Percentiles rank a stretch among this genome's conserved stretches.
phyloP scores from a whole-genome alignment of 306 rosid genomes.

The Dalbergia oliveri region DNA sequence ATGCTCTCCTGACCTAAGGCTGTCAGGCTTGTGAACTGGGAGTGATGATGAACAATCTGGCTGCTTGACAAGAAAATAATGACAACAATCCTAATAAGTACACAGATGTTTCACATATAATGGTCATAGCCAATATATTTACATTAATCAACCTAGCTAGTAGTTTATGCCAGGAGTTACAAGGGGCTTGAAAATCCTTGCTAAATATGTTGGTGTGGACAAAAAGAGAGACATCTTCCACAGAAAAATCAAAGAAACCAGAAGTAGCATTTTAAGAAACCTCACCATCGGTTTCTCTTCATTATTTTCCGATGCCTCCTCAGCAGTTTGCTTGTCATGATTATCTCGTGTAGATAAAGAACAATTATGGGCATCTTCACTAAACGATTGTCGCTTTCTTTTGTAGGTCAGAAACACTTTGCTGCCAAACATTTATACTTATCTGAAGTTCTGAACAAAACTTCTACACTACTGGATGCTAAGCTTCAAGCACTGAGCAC shows the following conservation, averaged over 20 bases:
- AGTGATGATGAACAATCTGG: slow-evolving; percentile 41
- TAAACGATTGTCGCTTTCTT: slow-evolving; percentile 55
- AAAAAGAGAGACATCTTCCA: neutral
- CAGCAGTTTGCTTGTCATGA: slow-evolving; percentile 41
- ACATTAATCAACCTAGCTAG: slow-evolving; percentile 1
- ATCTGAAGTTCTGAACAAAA: neutral
- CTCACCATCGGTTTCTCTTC: slow-evolving; percentile 55
- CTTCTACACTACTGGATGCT: slow-evolving; percentile 38
- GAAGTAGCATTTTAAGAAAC: slow-evolving; percentile 32
- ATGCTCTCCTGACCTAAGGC: slow-evolving; percentile 40
- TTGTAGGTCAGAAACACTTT: slow-evolving; percentile 69
- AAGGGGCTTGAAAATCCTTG: slow-evolving; percentile 21
- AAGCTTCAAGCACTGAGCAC: slow-evolving; percentile 32
- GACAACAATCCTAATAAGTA: slow-evolving; percentile 38
- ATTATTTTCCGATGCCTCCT: slow-evolving; percentile 46
- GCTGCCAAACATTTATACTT: slow-evolving; percentile 63
- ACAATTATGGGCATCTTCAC: slow-evolving; percentile 39
- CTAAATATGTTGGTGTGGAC: neutral
- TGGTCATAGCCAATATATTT: neutral
- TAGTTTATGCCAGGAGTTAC: slow-evolving; percentile 30
- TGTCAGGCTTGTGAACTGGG: slow-evolving; percentile 42
- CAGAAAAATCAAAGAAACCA: slow-evolving; percentile 20
- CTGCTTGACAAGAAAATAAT: slow-evolving; percentile 22
- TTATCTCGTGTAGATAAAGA: slow-evolving; percentile 36
- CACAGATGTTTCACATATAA: neutral